phyloP scores from a whole-genome alignment of 2,329 filamentous ascomycete species.

The Penicillium sp. region DNA sequence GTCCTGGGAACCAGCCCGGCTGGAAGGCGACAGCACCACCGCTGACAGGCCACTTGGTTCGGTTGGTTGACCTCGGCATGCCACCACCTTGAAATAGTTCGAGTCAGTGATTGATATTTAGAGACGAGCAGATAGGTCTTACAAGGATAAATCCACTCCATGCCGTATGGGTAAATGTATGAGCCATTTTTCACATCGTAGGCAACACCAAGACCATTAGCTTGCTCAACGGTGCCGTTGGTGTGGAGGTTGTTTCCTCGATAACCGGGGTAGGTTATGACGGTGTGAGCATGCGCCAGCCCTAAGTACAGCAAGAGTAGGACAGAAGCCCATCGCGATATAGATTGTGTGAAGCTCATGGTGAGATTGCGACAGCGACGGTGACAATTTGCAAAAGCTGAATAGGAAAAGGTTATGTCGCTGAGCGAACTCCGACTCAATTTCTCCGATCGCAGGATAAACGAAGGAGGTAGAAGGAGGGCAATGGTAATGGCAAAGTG shows the following conservation, averaged over 20 bases:
- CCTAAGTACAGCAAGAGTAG: conserved; percentile 38
- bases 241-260: conserved; percentile 81
- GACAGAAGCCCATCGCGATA: conserved; percentile 29
- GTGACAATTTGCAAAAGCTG: conserved; percentile 1
- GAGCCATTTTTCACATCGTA: conserved; percentile 44
- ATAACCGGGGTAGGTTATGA: conserved; percentile 84
- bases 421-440: not conserved
- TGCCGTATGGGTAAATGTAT: conserved; percentile 71
- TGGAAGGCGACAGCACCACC: conserved; percentile 89
- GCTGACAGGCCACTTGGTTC: conserved; percentile 84
- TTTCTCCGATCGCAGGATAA: not conserved
- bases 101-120: not conserved
- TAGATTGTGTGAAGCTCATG: conserved; percentile 29
- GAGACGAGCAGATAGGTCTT: conserved; percentile 20
- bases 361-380: conserved; percentile 12
- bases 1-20: conserved; percentile 94
- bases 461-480: not conserved
- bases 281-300: conserved; percentile 59
- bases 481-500: not conserved
- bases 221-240: conserved; percentile 58
- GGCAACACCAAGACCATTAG: conserved; percentile 47
- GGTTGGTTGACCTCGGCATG: conserved; percentile 71
- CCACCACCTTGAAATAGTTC: conserved; percentile 68
- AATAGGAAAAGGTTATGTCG: not conserved
- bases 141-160: conserved; percentile 97